phyloP scores from a whole-genome alignment of 805 yeast genomes.

The Limtongia smithiae region DNA sequence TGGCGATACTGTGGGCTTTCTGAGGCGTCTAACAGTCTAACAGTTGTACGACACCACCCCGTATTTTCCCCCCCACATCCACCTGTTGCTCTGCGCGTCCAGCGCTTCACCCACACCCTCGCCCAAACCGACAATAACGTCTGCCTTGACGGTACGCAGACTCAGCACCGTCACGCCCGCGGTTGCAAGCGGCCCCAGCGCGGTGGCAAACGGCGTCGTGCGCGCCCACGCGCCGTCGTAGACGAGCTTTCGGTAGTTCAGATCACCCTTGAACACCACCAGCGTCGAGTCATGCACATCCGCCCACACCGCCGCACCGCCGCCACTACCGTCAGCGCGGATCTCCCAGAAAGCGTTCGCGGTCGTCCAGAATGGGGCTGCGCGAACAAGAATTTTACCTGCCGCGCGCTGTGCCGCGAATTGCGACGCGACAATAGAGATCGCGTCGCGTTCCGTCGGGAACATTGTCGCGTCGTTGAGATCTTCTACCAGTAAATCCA shows the following conservation, averaged over 20 bases:
- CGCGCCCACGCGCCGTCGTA: constrained; percentile 88
- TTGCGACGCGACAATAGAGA: constrained; percentile 48
- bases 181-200: constrained; percentile 64
- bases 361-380: constrained; percentile 84
- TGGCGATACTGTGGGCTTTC: too few species aligned
- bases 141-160: constrained; percentile 93
- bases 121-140: constrained; percentile 81
- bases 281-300: constrained; percentile 57
- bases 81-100: constrained; percentile 40
- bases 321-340: constrained; percentile 47
- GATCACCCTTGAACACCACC: constrained; percentile 87
- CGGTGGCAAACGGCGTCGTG: constrained; percentile 66
- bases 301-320: constrained; percentile 59
- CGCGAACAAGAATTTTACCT: constrained; percentile 51
- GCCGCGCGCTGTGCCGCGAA: constrained; percentile 44
- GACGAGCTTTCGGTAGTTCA: constrained; percentile 90
- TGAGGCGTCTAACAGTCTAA: too few species aligned
- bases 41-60: constrained; percentile 72
- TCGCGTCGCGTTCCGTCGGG: constrained; percentile 44
- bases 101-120: constrained; percentile 70
- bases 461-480: constrained; percentile 43
- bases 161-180: constrained; percentile 65
- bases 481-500: constrained; percentile 36
- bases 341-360: constrained; percentile 73
- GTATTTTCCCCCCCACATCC: constrained; percentile 90